Conservation (phyloP, 1,139 yeast species). For the Petasospora rhodanensis region DNA sequence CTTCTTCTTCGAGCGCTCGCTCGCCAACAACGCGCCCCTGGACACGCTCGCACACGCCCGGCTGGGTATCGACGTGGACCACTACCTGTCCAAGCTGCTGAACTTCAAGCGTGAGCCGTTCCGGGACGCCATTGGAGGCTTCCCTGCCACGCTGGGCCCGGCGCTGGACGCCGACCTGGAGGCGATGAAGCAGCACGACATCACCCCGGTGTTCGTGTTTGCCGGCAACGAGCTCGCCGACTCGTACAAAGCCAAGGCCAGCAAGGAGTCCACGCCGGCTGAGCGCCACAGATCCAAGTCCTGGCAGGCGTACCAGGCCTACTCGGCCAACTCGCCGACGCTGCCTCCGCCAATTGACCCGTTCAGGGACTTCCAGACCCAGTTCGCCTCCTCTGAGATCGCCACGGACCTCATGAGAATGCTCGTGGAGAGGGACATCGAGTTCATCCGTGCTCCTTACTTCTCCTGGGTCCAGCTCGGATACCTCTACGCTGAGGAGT, state of each 20-base stretch:
- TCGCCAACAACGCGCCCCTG: slow-evolving; percentile 59
- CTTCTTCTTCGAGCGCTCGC: slow-evolving; percentile 62
- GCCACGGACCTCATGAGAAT: slow-evolving; percentile 52
- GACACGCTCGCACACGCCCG: slow-evolving; percentile 64
- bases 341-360: slow-evolving; percentile 27
- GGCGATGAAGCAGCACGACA: slow-evolving; percentile 54
- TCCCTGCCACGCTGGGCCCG: slow-evolving; percentile 60
- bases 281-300: slow-evolving; percentile 30
- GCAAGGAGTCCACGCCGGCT: slow-evolving; percentile 16
- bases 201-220: slow-evolving; percentile 75
- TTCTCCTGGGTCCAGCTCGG: slow-evolving; percentile 79
- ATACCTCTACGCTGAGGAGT: slow-evolving; percentile 49
- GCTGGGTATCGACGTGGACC: slow-evolving; percentile 82
- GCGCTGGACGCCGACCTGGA: slow-evolving; percentile 60
- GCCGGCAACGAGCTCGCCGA: slow-evolving; percentile 44
- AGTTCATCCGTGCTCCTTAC: slow-evolving; percentile 79
- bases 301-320: slow-evolving; percentile 32
- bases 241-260: slow-evolving; percentile 23
- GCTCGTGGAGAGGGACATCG: slow-evolving; percentile 53
- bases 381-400: slow-evolving; percentile 37
- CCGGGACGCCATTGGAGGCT: slow-evolving; percentile 78
- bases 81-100: slow-evolving; percentile 62
- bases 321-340: slow-evolving; percentile 28
- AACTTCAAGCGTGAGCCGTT: slow-evolving; percentile 66
- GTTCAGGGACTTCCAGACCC: slow-evolving; percentile 28